Conservation (phyloP, 495 filamentous ascomycete species). For the Xanthoparmelia taractica region DNA sequence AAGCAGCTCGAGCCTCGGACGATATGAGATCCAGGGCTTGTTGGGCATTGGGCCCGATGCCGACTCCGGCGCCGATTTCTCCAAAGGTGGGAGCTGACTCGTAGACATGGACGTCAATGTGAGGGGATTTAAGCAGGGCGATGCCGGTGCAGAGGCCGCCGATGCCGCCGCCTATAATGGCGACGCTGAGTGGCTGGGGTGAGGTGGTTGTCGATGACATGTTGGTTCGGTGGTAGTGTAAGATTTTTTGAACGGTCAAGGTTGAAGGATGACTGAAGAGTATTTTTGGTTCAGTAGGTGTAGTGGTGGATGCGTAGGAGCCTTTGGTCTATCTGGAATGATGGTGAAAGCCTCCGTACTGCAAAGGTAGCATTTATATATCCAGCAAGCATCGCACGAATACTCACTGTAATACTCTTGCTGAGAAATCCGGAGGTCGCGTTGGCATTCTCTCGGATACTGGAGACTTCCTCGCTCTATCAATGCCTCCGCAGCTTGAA, state of each 20-base stretch:
- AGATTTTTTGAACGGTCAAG: neutral
- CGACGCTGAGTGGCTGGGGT: constrained; percentile 7
- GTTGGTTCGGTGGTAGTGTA: neutral
- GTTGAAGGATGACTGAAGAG: neutral
- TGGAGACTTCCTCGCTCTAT: neutral
- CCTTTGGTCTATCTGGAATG: neutral
- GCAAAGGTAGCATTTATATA: neutral
- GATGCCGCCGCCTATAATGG: constrained; percentile 28
- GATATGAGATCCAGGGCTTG: constrained; percentile 25
- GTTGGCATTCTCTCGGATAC: neutral
- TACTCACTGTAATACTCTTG: neutral
- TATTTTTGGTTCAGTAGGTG: neutral
- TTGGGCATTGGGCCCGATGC: constrained; percentile 25
- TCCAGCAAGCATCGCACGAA: neutral
- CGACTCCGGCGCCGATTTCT: constrained; percentile 36
- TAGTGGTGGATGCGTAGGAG: neutral
- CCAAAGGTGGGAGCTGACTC: constrained; percentile 39
- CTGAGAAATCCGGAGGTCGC: neutral
- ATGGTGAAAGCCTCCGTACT: neutral
- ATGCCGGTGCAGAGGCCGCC: constrained; percentile 30
- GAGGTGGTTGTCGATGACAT: neutral
- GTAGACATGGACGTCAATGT: constrained; percentile 41
- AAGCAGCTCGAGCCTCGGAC: constrained; percentile 29
- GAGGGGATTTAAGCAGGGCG: constrained; percentile 26
- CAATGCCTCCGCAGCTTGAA: too few relatives aligned